These are phyloP conservation scores for Kwoniella dendrophila DNA, from an alignment of 768 basidiomycete species.

Conservation along the genomic window DNA sequence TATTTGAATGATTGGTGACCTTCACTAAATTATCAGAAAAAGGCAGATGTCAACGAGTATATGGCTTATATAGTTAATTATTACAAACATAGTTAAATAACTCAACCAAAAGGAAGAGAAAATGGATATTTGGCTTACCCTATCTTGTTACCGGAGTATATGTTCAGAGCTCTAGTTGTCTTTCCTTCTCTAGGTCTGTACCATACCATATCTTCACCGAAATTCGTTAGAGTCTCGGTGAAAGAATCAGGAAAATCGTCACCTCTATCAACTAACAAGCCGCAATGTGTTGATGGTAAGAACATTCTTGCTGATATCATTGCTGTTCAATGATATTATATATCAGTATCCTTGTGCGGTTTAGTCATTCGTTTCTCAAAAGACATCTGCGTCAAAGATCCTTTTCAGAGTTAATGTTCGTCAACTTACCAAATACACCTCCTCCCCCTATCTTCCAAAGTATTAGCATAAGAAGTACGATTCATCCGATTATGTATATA, in stretches of 20 bases:
- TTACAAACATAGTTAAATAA: not conserved
- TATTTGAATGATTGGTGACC: slow-evolving; percentile 51
- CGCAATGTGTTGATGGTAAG: slow-evolving; percentile 36
- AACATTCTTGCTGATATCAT: slow-evolving; percentile 45
- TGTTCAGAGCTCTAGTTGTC: slow-evolving; percentile 48
- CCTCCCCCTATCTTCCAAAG: slow-evolving; percentile 45
- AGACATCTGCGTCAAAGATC: not conserved
- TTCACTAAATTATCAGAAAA: slow-evolving; percentile 23
- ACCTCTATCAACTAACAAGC: slow-evolving; percentile 42
- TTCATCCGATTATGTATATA: not conserved
- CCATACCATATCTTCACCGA: slow-evolving; percentile 41
- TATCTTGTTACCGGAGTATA: slow-evolving; percentile 39
- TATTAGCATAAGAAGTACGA: slow-evolving; percentile 8
- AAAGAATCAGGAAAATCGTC: slow-evolving; percentile 40
- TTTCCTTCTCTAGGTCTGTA: slow-evolving; percentile 29
- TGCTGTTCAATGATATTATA: slow-evolving; percentile 18
- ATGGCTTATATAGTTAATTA: not conserved
- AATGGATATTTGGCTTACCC: slow-evolving; percentile 30
- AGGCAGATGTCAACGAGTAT: not conserved
- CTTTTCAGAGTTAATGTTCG: not conserved
- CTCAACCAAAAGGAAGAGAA: not conserved
- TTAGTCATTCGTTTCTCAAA: not conserved
- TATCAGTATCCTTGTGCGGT: not conserved
- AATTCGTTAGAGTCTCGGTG: slow-evolving; percentile 11
- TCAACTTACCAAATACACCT: slow-evolving; percentile 39